Evolutionary conservation across 2,329 filamentous ascomycete genomes (phyloP), one percentile per base, ranked within the genome.

Genomic region (Corniculantispora saksenae): DNA sequence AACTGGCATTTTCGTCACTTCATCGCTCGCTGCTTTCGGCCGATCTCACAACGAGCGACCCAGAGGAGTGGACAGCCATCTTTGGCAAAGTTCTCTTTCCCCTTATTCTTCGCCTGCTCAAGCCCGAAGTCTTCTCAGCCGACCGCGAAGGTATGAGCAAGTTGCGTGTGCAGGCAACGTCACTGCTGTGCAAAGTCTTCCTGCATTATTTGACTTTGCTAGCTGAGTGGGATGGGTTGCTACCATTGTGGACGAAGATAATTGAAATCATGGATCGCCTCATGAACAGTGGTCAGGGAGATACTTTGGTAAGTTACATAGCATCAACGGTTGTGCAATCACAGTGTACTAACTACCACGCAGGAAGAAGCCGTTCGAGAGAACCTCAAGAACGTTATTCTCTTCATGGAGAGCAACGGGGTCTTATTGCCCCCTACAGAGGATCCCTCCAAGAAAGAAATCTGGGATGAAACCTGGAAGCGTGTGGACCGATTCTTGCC

Each of bases 311-410:
- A 86, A 79, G 89, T 83, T 51, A 27, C 50, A 50, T 29, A 21
- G 2, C 50, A 15, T 35, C 35, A 21, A 17, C 38, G 4, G 56
- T 32, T 8, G 45, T 8, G 38, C 12, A 29, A 51, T 32, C 40
- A 23, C 21, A 23, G 32, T 58, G 70, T 65, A 69, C 62, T 70
- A 27, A 72, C 63, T 4, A 17, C 25, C 15, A n/a, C 45, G 19
- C 70, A 97, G 89, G 93, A 97, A 78, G 95, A 99, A 81, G 94
- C 95, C 15, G 93, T 98, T 2, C 91, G 92, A 0, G 95, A 99
- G 78, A 95, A 93, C 69, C 81, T 99, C 65, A 99, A 99, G 80
- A 99, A 99, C 70, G 93, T 98, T 61, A 82, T 98, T 27, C 84
- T 99, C 12, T 95, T 99, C 72, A 97, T 99, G 93, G 89, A 91